Evolutionary conservation across 2,329 filamentous ascomycete genomes (phyloP).

Genomic region (Fusarium beomiforme): DNA sequence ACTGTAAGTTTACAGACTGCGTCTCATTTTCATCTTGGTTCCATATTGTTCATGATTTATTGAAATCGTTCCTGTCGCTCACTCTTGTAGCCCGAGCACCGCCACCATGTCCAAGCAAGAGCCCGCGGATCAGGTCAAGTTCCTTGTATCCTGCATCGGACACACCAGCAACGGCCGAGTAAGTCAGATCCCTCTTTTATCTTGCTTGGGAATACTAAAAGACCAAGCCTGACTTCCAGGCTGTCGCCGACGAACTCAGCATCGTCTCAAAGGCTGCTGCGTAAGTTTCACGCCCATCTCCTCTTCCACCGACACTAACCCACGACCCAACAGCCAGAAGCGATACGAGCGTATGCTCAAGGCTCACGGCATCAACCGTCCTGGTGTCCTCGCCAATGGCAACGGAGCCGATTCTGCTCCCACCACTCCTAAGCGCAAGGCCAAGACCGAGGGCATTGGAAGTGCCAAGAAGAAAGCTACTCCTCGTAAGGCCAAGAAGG

Average conservation of each 20-base stretch:
- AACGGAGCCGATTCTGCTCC: slow-evolving; percentile 9
- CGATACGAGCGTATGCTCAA: slow-evolving; percentile 75
- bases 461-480: slow-evolving; percentile 43
- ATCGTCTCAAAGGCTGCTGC: slow-evolving; percentile 75
- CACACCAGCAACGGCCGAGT: slow-evolving; percentile 70
- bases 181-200: slow-evolving; percentile 28
- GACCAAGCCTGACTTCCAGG: slow-evolving; percentile 69
- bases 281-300: slow-evolving; percentile 59
- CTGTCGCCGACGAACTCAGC: slow-evolving; percentile 70
- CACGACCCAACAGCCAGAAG: slow-evolving; percentile 63
- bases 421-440: slow-evolving; percentile 46
- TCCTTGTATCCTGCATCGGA: slow-evolving; percentile 73
- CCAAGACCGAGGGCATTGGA: slow-evolving; percentile 29
- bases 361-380: slow-evolving; percentile 58
- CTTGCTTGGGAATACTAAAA: not conserved
- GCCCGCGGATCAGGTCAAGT: slow-evolving; percentile 68
- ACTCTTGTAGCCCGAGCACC: slow-evolving; percentile 29
- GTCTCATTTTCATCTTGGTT: not conserved
- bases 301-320: not conserved
- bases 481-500: slow-evolving; percentile 41
- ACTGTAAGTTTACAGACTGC: not conserved
- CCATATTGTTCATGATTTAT: not conserved
- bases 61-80: not conserved
- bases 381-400: slow-evolving; percentile 7
- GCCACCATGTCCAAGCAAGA: slow-evolving; percentile 61